Evolutionary conservation across 306 rosid genomes (phyloP), one percentile per base, ranked within the genome.

Genomic region (Cucumis cinereus): DNA sequence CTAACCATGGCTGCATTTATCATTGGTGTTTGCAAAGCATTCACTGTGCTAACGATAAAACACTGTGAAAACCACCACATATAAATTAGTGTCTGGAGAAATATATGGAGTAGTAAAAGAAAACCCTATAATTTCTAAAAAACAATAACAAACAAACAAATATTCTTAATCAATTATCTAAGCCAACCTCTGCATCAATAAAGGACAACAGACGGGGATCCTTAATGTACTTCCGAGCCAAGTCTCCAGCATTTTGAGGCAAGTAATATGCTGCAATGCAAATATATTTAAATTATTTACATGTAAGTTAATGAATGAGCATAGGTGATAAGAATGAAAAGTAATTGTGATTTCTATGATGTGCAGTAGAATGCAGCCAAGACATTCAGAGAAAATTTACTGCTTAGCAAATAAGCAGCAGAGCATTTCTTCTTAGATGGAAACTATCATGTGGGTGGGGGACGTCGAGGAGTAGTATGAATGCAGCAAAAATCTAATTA

Each of bases 1-100:
- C 78, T 85, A 83, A 94, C 97, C 97, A 92, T 89, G 92, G 92
- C 85, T 43, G 99, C 99, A 83, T 94, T 94, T 85, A 94, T 94
- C 97, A 94, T 94, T 82, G 99, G 97, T 23, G 99, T 94, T 82
- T 89, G 95, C 86, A 94, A 82, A 77, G 91, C 95, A 8, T 94
- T 94, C 82, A 94, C 96, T 7, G 99, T 92, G 86, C 97, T 94
- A 86, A 90, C 97, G 54, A 94, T 90, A 75, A 94, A 94, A 88
- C 96, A 94, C 99, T 94, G 94, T 8, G 10, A 88, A 77, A 77
- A 73, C 67, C 64, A 77, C 23, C 79, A 56, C 26, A 78, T 10
- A 54, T 49, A 75, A 79, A 28, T 6, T 60, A 77, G 28, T 28
- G 59, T 24, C 50, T 36, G 55, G 43, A 83, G 81, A 66, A 35